Evolutionary conservation across 2,329 filamentous ascomycete genomes (phyloP), one percentile per base, ranked within the genome.

Genomic region (Cytospora schulzeri): DNA sequence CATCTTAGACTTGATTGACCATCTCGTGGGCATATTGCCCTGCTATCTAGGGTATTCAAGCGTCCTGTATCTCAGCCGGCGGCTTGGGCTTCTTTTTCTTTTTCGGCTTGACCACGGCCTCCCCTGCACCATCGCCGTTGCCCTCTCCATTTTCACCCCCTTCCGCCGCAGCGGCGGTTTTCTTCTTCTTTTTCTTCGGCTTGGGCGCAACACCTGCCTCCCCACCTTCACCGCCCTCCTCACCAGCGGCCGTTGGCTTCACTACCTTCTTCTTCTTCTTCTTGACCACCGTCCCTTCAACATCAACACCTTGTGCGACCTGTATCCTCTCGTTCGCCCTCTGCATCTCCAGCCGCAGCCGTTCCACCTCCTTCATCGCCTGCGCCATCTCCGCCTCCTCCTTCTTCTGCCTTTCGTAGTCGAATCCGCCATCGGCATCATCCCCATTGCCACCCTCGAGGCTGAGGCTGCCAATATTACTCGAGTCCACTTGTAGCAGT

Each of bases 351-450:
- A 97, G 80, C 60, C 95, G 83, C 65, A 96, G 79, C 59, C 88
- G 83, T 79, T 98, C 94, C 3, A 99, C 91, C 75, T 97, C 91
- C 74, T 89, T 89, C 81, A 97, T 88, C 11, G 94, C 95, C 71
- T 87, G 88, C 53, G 87, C 88, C 92, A 97, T 96, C 77, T 97
- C 93, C 1, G 86, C 88, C 66, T 97, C 93, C 72, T 96, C 92
- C 19, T 85, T 86, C 73, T 89, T 85, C 68, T 89, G 85, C 60
- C 83, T 82, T 71, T 92, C 90, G 58, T 87, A 82, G 64, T 91
- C 86, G 56, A 84, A 79, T 0, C 69, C 72, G 11, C 65, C 71
- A 45, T 73, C 73, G 19, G 71, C 69, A 57, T 76, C 79, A 35
- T 82, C 86, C n/a, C 48, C 57, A 57, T 89, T 31, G 2, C 51